These are phyloP conservation scores for Cryphonectria radicalis DNA, from an alignment of 2,329 filamentous ascomycete species.

Conservation along the genomic window DNA sequence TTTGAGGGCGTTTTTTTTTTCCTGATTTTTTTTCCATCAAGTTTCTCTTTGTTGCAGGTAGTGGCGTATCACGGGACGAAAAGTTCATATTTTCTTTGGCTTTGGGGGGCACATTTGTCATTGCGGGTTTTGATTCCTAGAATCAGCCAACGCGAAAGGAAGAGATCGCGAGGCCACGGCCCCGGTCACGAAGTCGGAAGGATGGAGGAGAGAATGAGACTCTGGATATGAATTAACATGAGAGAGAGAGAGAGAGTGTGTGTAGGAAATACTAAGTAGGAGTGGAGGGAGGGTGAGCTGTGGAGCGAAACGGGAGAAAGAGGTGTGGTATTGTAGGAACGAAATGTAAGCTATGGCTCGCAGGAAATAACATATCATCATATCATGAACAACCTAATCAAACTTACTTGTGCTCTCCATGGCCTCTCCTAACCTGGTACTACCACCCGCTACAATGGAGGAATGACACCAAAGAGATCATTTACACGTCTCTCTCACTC, in stretches of 20 bases:
- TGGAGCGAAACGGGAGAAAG: neutral
- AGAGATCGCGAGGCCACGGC: conserved; percentile 7
- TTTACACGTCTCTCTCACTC: too few relatives aligned
- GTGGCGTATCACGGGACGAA: conserved; percentile 19
- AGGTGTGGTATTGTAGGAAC: neutral
- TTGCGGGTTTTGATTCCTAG: conserved; percentile 21
- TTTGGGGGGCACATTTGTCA: conserved; percentile 7
- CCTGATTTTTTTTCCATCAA: neutral
- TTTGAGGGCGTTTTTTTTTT: conserved; percentile 6
- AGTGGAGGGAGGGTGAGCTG: too few relatives aligned
- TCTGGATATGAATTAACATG: conserved; percentile 25
- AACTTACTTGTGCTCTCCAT: conserved; percentile 7
- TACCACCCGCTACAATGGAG: too few relatives aligned
- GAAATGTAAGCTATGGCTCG: conserved; percentile 23
- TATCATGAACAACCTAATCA: conserved; percentile 25
- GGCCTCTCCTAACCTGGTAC: too few relatives aligned
- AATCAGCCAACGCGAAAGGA: neutral
- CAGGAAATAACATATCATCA: conserved; percentile 11
- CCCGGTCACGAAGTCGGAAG: conserved; percentile 11
- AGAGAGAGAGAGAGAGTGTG: conserved; percentile 8
- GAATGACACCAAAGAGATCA: too few relatives aligned
- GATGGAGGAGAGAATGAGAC: conserved; percentile 12
- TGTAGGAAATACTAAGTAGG: conserved; percentile 17
- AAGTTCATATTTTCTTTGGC: conserved; percentile 5
- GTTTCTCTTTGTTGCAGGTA: neutral